phyloP scores from a whole-genome alignment of 2,329 filamentous ascomycete species.

The Davidsoniella virescens region DNA sequence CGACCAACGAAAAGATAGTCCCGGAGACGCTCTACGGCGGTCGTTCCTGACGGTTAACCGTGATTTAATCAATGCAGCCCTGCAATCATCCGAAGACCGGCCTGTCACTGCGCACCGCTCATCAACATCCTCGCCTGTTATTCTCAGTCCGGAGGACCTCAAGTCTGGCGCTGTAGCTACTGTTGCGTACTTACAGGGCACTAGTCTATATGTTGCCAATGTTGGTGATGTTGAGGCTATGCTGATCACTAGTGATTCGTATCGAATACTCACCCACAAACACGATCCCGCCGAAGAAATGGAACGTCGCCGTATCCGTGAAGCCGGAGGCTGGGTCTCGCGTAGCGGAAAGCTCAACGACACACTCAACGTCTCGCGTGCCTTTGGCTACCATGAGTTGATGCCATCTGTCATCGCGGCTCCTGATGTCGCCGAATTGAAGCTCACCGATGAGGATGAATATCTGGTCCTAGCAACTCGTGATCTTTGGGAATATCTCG shows the following conservation, averaged over 20 bases:
- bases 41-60: slow-evolving; percentile 87
- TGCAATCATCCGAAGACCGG: slow-evolving; percentile 63
- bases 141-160: slow-evolving; percentile 77
- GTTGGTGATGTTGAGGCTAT: slow-evolving; percentile 94
- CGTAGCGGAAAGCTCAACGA: slow-evolving; percentile 90
- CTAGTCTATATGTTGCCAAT: slow-evolving; percentile 86
- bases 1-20: slow-evolving; percentile 53
- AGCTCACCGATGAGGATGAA: slow-evolving; percentile 75
- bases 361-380: slow-evolving; percentile 73
- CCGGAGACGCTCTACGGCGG: slow-evolving; percentile 67
- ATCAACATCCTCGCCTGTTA: slow-evolving; percentile 53
- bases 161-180: slow-evolving; percentile 84
- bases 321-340: slow-evolving; percentile 90
- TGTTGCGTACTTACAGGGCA: slow-evolving; percentile 74
- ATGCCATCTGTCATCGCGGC: slow-evolving; percentile 89
- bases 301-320: slow-evolving; percentile 78
- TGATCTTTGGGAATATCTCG: slow-evolving; percentile 90
- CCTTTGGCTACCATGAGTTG: slow-evolving; percentile 86
- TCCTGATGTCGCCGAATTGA: slow-evolving; percentile 64
- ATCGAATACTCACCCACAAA: slow-evolving; percentile 72
- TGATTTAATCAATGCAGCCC: slow-evolving; percentile 73
- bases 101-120: slow-evolving; percentile 50
- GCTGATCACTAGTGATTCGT: slow-evolving; percentile 72
- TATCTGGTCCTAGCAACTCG: slow-evolving; percentile 81
- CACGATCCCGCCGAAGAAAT: slow-evolving; percentile 79